Evolutionary conservation across 208 protist species (phyloP).

Genomic region (Acanthamoeba healyi): DNA sequence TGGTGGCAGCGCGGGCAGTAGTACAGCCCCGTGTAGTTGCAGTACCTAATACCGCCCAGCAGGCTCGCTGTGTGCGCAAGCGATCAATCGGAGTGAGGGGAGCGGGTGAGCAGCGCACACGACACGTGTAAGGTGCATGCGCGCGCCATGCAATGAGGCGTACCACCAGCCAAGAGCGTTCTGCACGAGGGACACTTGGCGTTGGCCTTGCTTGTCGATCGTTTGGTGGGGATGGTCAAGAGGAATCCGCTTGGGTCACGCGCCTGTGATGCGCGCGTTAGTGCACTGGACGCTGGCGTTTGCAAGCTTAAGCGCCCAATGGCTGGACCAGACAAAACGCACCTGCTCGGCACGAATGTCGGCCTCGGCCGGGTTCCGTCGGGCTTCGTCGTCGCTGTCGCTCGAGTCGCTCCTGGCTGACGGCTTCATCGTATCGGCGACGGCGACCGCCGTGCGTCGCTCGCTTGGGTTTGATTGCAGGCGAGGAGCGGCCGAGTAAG

Average conservation of each 20-base stretch:
- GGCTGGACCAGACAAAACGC: not conserved
- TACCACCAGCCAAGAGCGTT: not conserved
- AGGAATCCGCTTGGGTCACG: slow-evolving; percentile 3
- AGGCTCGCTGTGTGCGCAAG: not conserved
- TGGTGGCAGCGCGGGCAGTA: slow-evolving; percentile 28
- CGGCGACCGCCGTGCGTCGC: not conserved
- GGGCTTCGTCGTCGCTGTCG: not conserved
- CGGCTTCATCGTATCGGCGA: too few relatives aligned
- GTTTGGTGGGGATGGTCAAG: not conserved
- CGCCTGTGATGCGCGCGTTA: not conserved
- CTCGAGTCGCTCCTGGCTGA: not conserved
- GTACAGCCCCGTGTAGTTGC: slow-evolving; percentile 7
- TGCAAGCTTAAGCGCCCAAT: not conserved
- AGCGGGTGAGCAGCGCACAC: too few relatives aligned
- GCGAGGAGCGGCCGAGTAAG: not conserved
- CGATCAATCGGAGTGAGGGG: too few relatives aligned
- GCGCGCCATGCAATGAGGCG: too few relatives aligned
- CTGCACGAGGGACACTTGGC: not conserved
- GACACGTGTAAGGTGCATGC: too few relatives aligned
- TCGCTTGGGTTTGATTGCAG: not conserved
- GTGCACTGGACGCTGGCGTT: too few relatives aligned
- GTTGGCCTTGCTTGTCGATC: not conserved
- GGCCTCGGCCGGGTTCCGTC: not conserved
- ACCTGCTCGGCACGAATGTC: not conserved
- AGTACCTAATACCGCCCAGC: not conserved